Evolutionary conservation across 164 flowering plant genomes (phyloP), one percentile per base, ranked within the genome.

Genomic region (Chimonanthus salicifolius): DNA sequence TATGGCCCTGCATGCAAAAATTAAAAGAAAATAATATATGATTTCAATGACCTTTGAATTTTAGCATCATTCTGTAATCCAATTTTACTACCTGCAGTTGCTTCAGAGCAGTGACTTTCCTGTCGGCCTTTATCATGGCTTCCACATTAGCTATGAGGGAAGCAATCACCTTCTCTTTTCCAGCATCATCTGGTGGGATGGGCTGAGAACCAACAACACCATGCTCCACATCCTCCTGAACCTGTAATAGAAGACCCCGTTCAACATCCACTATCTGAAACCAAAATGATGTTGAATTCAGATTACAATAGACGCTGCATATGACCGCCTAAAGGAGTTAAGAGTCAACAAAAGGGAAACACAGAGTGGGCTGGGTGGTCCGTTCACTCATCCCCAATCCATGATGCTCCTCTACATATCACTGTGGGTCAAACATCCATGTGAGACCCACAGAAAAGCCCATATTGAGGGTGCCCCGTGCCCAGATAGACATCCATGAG

Each of bases 61-160:
- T 50, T 60, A 21, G 48, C 48, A 51, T n/a, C 47, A 21, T 74
- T 62, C 9, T 44, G 16, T 71, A 49, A 44, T 7, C 13, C 48
- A 47, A 67, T 74, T 13, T 63, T 49, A 79, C 78, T 82, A 89
- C 98, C 82, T 95, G 98, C 74, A 96, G 76, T 73, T 96, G 92
- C 71, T 96, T 94, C 68, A 96, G 78, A 76, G 98, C 83, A 58
- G 97, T 90, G 77, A 90, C 86, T 83, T 96, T 96, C 72, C 99
- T 77, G 85, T 96, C 99, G 50, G 99, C 95, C 81, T 79, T 86
- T 66, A 96, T 96, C 99, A 96, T 96, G 58, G 90, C 92, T 76
- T 87, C 90, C 49, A 94, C 98, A 71, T 96, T 96, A 49, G 91
- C 85, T 77, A 91, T 98, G 80, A 96, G 75, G 75, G 97, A 87